These are phyloP conservation scores for Coniochaeta pulveracea DNA, from an alignment of 2,329 filamentous ascomycete genomes.

Conservation along the genomic window DNA sequence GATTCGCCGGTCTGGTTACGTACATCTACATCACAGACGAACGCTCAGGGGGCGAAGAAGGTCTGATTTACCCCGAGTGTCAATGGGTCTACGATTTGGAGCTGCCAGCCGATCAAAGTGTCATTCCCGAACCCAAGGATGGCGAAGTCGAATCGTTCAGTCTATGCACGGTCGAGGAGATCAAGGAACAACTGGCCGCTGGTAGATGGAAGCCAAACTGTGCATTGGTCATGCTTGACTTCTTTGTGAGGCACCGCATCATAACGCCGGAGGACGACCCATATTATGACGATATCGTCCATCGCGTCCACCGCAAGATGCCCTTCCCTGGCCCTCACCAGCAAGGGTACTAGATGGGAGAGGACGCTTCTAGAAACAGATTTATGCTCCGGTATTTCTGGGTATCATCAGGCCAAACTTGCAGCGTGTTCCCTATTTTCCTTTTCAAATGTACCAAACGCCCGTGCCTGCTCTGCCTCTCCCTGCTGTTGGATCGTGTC, in stretches of 20 bases:
- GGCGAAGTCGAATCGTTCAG: conserved; percentile 81
- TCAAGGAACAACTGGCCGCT: conserved; percentile 54
- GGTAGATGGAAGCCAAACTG: conserved; percentile 93
- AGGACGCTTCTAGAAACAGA: conserved; percentile 1
- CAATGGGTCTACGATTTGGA: conserved; percentile 89
- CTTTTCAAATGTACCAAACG: conserved; percentile 1
- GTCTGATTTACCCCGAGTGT: conserved; percentile 78
- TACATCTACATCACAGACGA: conserved; percentile 76
- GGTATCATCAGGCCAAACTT: conserved; percentile 9
- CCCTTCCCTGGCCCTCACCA: conserved; percentile 65
- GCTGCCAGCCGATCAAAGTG: conserved; percentile 45
- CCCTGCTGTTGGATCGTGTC: background rate
- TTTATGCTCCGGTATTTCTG: conserved; percentile 6
- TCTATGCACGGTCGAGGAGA: conserved; percentile 66
- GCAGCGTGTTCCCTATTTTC: conserved; percentile 8
- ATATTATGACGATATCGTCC: conserved; percentile 64
- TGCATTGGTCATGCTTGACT: conserved; percentile 73
- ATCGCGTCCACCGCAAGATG: conserved; percentile 64
- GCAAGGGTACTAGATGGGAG: background rate
- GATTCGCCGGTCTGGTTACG: conserved; percentile 58
- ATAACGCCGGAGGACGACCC: conserved; percentile 69
- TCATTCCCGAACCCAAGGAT: conserved; percentile 68
- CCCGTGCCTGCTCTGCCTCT: too few species aligned
- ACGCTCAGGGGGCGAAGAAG: conserved; percentile 67
- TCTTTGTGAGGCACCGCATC: conserved; percentile 77